Percentiles rank a stretch among this genome's conserved stretches.
Conservation (phyloP, 306 rosid genomes). For the Citrullus colocynthis region DNA sequence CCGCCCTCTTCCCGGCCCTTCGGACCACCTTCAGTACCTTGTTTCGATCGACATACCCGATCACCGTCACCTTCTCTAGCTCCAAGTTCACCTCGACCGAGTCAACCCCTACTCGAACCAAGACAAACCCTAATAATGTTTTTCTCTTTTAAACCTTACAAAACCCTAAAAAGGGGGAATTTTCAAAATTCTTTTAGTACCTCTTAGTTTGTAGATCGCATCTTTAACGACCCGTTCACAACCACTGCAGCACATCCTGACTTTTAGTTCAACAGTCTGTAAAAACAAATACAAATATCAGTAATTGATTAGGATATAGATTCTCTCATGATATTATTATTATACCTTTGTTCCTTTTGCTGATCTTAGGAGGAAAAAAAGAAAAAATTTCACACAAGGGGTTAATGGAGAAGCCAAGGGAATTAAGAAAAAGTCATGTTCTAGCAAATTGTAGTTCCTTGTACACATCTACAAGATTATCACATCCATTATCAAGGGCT, state of each 20-base stretch:
- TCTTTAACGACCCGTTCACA: slow-evolving; percentile 84
- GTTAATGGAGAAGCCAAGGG: slow-evolving; percentile 11
- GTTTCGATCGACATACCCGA: slow-evolving; percentile 68
- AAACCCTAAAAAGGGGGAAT: no score
- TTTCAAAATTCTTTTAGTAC: slow-evolving; percentile 14
- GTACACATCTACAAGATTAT: neutral
- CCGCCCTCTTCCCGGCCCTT: slow-evolving; percentile 83
- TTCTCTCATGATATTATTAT: slow-evolving; percentile 12
- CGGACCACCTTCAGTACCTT: slow-evolving; percentile 75
- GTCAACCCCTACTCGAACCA: slow-evolving; percentile 43
- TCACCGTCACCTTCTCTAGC: slow-evolving; percentile 58
- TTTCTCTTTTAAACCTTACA: neutral
- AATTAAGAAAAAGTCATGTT: slow-evolving; percentile 20
- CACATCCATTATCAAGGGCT: neutral
- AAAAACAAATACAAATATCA: slow-evolving; percentile 22
- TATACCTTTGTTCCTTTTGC: slow-evolving; percentile 22
- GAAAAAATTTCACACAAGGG: neutral
- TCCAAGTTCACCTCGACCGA: slow-evolving; percentile 62
- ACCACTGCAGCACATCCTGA: slow-evolving; percentile 94
- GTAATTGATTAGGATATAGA: neutral
- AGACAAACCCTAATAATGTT: neutral
- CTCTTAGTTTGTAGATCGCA: slow-evolving; percentile 77
- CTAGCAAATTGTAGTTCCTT: neutral
- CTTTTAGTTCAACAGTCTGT: slow-evolving; percentile 92
- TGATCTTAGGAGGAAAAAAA: neutral